Evolutionary conservation across 148 eudicot species (phyloP).

Genomic region (Amaranthus hypochondriacus): DNA sequence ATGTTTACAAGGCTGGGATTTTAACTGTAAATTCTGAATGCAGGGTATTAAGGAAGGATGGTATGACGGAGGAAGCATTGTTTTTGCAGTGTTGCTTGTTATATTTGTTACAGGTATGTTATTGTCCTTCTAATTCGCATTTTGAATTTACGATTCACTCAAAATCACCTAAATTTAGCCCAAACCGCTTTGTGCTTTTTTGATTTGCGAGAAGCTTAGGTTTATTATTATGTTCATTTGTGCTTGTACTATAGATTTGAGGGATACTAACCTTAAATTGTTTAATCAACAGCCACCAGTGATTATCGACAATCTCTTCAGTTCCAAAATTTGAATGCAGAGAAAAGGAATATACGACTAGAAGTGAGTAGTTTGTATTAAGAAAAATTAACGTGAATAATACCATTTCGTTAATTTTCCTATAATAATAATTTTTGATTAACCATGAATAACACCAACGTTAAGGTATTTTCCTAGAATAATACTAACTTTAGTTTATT

Average conservation of each 20-base stretch:
- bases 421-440: no score
- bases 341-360: constrained; percentile 74
- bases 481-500: no score
- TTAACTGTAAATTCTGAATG: constrained; percentile 4
- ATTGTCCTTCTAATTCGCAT: not conserved
- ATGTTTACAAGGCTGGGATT: not conserved
- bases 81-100: constrained; percentile 88
- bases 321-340: constrained; percentile 79
- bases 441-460: no score
- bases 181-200: not conserved
- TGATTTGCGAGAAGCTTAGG: no score
- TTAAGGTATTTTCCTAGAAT: no score
- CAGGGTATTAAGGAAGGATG: constrained; percentile 83
- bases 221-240: no score
- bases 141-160: no score
- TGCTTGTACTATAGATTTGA: no score
- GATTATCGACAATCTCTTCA: constrained; percentile 91
- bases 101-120: constrained; percentile 69
- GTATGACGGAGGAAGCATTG: constrained; percentile 97
- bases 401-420: no score
- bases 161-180: no score
- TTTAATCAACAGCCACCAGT: constrained; percentile 51
- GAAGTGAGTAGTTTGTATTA: constrained; percentile 41
- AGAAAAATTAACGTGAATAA: no score
- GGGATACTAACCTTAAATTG: not conserved